Evolutionary conservation across 192 early-diverging fungal genomes (phyloP).

Genomic region (Umbelopsis sp.): DNA sequence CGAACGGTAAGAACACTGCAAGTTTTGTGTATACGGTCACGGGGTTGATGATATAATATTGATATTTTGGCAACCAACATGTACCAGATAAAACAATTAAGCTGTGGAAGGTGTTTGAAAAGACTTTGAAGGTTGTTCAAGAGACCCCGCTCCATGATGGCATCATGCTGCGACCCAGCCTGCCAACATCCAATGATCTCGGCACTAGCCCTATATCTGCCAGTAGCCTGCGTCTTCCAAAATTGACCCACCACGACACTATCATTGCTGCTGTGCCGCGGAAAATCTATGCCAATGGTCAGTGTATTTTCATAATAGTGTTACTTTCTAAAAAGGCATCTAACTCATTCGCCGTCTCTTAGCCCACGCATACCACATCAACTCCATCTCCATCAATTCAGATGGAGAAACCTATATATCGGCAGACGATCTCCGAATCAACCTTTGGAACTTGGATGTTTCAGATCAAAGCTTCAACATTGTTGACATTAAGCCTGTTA

Average conservation of each 20-base stretch:
- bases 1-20: constrained; percentile 70
- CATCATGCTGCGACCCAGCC: constrained; percentile 36
- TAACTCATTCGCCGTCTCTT: background rate
- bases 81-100: constrained; percentile 96
- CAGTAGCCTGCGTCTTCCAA: constrained; percentile 52
- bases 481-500: constrained; percentile 98
- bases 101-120: constrained; percentile 99
- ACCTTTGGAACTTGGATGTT: constrained; percentile 97
- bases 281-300: constrained; percentile 89
- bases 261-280: constrained; percentile 95
- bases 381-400: constrained; percentile 98
- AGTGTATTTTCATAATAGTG: background rate
- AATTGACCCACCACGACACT: constrained; percentile 91
- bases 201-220: background rate
- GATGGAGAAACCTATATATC: constrained; percentile 98
- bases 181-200: constrained; percentile 33
- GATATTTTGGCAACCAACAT: background rate
- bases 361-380: constrained; percentile 99
- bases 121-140: constrained; percentile 91
- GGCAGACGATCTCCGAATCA: constrained; percentile 97
- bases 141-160: constrained; percentile 89
- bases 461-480: constrained; percentile 99
- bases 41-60: constrained; percentile 18
- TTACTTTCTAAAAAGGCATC: background rate
- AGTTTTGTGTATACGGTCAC: background rate